Evolutionary conservation across 306 rosid species (phyloP), one percentile per base, ranked within the genome.

Genomic region (Cucumis melo): DNA sequence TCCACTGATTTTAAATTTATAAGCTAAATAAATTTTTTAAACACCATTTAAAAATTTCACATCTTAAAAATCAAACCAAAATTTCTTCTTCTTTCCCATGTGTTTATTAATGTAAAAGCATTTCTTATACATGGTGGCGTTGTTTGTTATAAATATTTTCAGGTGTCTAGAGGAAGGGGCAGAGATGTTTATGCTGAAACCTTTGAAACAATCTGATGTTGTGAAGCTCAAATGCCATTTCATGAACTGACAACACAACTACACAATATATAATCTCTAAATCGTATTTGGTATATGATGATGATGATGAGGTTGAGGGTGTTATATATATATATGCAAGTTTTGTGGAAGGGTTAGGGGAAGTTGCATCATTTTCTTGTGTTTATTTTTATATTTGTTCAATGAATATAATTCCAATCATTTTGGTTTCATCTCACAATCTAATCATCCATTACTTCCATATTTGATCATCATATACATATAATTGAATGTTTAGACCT

Each of bases 161-260:
- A 90, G 97, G 92, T 93, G 98, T 84, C 76, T 93, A 65, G 93
- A 88, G 82, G 97, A 91, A 81, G 98, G 98, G 82, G 98, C 98
- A 80, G 90, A 93, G 75, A 93, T 91, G 96, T 93, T 91, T 91
- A 88, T 93, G 68, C 60, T 84, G 67, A 93, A 93, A 87, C 97
- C 98, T 8, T 84, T 93, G 78, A 91, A 87, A 70, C 97, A 89
- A 84, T 85, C 96, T 10, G 98, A 93, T 80, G 87, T 93, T 29
- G 87, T 86, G 66, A 86, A 86, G 62, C 54, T 93, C 81, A 88
- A 90, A 83, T 87, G 88, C 74, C 93, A 88, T 75, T 66, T 93
- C 77, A 90, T 82, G 98, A 91, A 91, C 74, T 81, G 81, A 74
- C 0, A 17, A n/a, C n/a, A n/a, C n/a, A n/a, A n/a, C n/a, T n/a